Percentiles rank a stretch among this genome's conserved stretches.
These are phyloP conservation scores for Dentipellis fragilis DNA, from an alignment of 768 basidiomycete species.

Conservation along the genomic window DNA sequence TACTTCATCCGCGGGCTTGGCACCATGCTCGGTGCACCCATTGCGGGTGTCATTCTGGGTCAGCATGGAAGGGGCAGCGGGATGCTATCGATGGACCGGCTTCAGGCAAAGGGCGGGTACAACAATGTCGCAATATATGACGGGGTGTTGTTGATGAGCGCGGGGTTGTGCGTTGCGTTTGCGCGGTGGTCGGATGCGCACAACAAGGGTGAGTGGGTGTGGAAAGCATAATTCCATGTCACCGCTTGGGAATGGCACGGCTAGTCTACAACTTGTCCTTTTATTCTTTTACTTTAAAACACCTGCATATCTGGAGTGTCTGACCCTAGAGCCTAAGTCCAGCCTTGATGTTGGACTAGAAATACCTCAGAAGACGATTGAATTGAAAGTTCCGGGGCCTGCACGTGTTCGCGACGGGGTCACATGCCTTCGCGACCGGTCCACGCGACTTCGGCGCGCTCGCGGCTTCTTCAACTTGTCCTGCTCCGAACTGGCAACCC, in stretches of 20 bases:
- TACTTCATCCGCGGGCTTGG: slow-evolving; percentile 35
- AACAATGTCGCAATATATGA: slow-evolving; percentile 30
- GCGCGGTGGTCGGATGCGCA: slow-evolving; percentile 33
- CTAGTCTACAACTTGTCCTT: too few relatives aligned
- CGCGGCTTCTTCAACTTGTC: not conserved
- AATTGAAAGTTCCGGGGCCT: too few relatives aligned
- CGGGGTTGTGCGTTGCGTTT: slow-evolving; percentile 29
- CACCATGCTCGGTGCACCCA: slow-evolving; percentile 29
- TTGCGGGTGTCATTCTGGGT: slow-evolving; percentile 32
- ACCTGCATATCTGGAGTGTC: too few relatives aligned
- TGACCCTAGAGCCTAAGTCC: too few relatives aligned
- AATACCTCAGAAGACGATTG: too few relatives aligned
- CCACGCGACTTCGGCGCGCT: not conserved
- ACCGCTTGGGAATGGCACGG: too few relatives aligned
- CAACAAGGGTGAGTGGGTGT: slow-evolving; percentile 28
- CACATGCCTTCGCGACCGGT: not conserved
- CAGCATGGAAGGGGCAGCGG: slow-evolving; percentile 14
- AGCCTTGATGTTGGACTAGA: too few relatives aligned
- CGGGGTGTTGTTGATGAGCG: slow-evolving; percentile 25
- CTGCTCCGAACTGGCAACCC: not conserved
- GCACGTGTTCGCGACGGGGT: not conserved
- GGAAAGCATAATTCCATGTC: slow-evolving; percentile 24
- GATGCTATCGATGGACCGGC: not conserved
- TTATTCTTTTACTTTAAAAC: too few relatives aligned
- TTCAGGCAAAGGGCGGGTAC: slow-evolving; percentile 20